A percentile compares a stretch with the other conserved stretches of the same genome.
Evolutionary conservation across 106 monocot genomes (phyloP).

Genomic region (Dendrobium huoshanense): DNA sequence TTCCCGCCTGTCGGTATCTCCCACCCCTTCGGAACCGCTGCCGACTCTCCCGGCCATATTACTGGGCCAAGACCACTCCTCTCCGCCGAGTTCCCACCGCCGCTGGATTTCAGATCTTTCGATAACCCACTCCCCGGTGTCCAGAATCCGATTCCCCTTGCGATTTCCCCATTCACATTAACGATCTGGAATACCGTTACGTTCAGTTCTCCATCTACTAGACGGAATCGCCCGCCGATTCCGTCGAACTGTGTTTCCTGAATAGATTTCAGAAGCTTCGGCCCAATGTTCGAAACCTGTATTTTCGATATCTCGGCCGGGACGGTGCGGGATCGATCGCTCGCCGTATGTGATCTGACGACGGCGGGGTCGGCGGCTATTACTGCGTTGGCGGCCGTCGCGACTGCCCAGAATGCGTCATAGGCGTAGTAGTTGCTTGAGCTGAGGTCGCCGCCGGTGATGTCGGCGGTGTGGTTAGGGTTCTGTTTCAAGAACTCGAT

Average conservation of each 20-base stretch:
- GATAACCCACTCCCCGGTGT: constrained; percentile 22
- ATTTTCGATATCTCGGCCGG: constrained; percentile 17
- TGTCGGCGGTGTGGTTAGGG: neutral
- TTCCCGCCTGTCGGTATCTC: constrained; percentile 16
- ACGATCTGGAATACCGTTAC: constrained; percentile 33
- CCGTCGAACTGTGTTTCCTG: constrained; percentile 21
- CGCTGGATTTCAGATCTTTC: constrained; percentile 4
- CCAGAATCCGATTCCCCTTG: constrained; percentile 46
- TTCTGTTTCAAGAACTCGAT: constrained; percentile 28
- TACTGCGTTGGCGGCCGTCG: constrained; percentile 38
- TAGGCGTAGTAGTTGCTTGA: constrained; percentile 48
- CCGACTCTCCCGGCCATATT: constrained; percentile 61
- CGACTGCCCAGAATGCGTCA: constrained; percentile 55
- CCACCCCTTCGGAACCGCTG: constrained; percentile 47
- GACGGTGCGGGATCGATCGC: neutral
- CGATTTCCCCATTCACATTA: constrained; percentile 36
- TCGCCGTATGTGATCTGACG: neutral
- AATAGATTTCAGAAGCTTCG: constrained; percentile 23
- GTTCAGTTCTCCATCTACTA: constrained; percentile 31
- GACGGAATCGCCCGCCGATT: constrained; percentile 35
- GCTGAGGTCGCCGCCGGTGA: constrained; percentile 8
- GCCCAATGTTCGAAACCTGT: constrained; percentile 19
- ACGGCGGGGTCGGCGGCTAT: neutral
- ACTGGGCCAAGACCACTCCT: constrained; percentile 18
- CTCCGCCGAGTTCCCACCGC: neutral